Evolutionary conservation across 352 stramenopile genomes (phyloP).

Genomic region (Pythium utonaiense): DNA sequence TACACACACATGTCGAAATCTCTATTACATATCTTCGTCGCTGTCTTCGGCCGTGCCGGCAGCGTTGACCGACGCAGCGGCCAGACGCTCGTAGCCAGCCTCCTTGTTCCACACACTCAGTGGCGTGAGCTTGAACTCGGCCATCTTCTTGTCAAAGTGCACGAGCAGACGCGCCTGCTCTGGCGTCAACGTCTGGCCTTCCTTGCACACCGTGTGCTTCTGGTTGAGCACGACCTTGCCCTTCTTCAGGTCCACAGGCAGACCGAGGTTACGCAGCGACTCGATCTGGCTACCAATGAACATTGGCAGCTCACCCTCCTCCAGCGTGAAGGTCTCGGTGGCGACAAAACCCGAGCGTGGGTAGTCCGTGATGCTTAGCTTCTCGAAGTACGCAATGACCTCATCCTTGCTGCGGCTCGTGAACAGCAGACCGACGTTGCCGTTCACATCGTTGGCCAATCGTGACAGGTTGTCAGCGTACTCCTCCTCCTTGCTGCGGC

Average conservation of each 20-base stretch:
- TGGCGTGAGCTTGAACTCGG: constrained; percentile 79
- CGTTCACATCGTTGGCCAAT: constrained; percentile 89
- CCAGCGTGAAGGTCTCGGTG: constrained; percentile 86
- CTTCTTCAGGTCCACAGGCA: constrained; percentile 97
- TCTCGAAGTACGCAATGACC: constrained; percentile 91
- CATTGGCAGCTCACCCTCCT: constrained; percentile 85
- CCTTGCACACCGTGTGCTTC: constrained; percentile 93
- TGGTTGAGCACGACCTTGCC: constrained; percentile 90
- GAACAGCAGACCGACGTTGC: constrained; percentile 94
- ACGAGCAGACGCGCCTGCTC: constrained; percentile 96
- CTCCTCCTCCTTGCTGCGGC: constrained; percentile 93
- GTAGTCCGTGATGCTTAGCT: constrained; percentile 91
- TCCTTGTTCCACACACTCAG: constrained; percentile 73
- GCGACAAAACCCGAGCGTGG: constrained; percentile 92
- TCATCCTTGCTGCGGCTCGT: constrained; percentile 90
- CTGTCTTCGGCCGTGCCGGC: constrained; percentile 46
- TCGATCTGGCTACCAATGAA: constrained; percentile 97
- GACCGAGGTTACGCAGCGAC: constrained; percentile 93
- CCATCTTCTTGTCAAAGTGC: constrained; percentile 88
- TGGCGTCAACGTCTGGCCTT: constrained; percentile 91
- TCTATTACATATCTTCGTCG: constrained; percentile 41
- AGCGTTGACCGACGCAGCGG: constrained; percentile 32
- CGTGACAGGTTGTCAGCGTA: constrained; percentile 94
- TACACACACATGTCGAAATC: constrained; percentile 11
- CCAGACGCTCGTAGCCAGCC: constrained; percentile 69